A percentile compares a stretch with the other conserved stretches of the same genome.
Evolutionary conservation across 176 grass and related monocot species (phyloP).

Genomic region (Ensete glaucum): DNA sequence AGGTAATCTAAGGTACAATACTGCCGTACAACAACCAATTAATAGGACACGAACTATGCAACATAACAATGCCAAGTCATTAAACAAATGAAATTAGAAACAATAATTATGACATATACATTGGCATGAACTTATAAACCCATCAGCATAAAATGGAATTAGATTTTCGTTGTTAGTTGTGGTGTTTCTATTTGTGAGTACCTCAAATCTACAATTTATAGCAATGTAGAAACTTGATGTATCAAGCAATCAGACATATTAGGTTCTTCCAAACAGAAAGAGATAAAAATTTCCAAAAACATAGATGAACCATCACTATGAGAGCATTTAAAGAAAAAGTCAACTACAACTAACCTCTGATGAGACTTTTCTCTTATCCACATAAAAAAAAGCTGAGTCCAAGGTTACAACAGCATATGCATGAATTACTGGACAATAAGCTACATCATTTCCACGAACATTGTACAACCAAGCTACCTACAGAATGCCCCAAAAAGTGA

Average conservation of each 20-base stretch:
- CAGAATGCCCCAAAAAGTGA: constrained; percentile 15
- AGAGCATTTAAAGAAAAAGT: neutral
- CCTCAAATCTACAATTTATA: neutral
- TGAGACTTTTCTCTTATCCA: constrained; percentile 80
- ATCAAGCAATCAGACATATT: too few species aligned
- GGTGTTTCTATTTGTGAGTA: neutral
- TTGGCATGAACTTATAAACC: neutral
- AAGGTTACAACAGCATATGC: constrained; percentile 86
- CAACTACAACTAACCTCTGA: constrained; percentile 38
- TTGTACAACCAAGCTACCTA: constrained; percentile 98
- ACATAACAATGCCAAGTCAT: neutral
- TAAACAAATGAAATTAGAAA: neutral
- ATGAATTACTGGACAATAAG: constrained; percentile 87
- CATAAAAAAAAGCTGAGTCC: constrained; percentile 82
- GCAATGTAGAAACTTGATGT: neutral
- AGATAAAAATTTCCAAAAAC: neutral
- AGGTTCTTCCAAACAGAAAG: too few species aligned
- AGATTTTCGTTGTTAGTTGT: neutral
- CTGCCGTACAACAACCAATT: neutral
- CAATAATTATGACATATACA: neutral
- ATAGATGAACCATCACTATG: neutral
- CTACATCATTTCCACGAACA: constrained; percentile 80
- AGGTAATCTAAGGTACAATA: too few species aligned
- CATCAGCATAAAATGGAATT: neutral
- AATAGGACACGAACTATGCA: neutral